Evolutionary conservation across 305 asterid genomes (phyloP), one percentile per base, ranked within the genome.

Genomic region (Fraxinus floribunda): DNA sequence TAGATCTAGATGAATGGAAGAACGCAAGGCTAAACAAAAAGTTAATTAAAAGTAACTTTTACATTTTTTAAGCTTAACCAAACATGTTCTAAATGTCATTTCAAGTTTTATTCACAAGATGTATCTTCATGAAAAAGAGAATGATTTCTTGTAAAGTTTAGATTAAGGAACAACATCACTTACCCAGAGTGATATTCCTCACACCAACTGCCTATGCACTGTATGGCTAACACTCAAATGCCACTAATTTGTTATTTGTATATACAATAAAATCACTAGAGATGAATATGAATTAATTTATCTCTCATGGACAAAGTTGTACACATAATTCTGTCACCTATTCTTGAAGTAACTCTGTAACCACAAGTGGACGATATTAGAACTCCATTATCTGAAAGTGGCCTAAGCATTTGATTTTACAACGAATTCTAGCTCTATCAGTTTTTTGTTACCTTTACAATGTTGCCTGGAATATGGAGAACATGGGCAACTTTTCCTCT

Each of bases 381-480:
- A 80, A 35, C 70, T 18, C 22, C 20, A 30, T 60, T 24, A 32
- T 26, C 77, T 78, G 46, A 62, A 71, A 44, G 20, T 72, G 34
- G 52, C 70, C n/a, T 10, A 11, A n/a, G 5, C 29, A 74, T 73
- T 29, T 34, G 15, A 49, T 62, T 60, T 68, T 1, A 46, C 34
- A 10, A 41, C n/a, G 62, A 52, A 73, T 8, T 35, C n/a, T 71
- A 10, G 15, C 16, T 38, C 60, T 9, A 18, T 9, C 64, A 77
- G 34, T 57, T 13, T 39, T 22, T n/a, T 34, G 38, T 80, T 91
- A 95, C 99, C 98, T 95, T 94, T 16, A 95, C 94, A 24, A 93
- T 92, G 90, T 84, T 86, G 34, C 99, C 99, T 5, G 99, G 95
- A 86, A 82, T 90, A 86, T 95, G 97, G 78, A 90, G 94, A 87